A percentile compares a stretch with the other conserved stretches of the same genome.
Evolutionary conservation across 306 rosid genomes (phyloP).

Genomic region (Morella rubra): DNA sequence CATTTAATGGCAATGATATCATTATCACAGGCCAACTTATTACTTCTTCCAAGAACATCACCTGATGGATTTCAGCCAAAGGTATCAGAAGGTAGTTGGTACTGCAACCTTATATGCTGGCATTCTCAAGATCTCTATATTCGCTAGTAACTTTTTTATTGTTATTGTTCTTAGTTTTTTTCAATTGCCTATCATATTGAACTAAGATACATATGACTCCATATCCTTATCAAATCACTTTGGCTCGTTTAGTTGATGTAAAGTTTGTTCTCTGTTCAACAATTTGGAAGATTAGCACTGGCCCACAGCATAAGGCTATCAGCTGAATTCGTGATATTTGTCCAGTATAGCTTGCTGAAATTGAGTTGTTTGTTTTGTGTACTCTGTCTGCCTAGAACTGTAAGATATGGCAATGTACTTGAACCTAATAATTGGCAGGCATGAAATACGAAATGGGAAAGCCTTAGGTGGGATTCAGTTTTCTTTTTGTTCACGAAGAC

Average conservation of each 20-base stretch:
- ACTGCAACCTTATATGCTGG: conserved; percentile 19
- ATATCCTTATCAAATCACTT: conserved; percentile 5
- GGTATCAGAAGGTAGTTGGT: conserved; percentile 76
- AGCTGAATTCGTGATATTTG: conserved; percentile 3
- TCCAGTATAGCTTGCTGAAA: background rate
- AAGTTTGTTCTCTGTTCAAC: background rate
- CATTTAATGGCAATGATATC: conserved; percentile 90
- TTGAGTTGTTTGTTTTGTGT: background rate
- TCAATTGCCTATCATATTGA: conserved; percentile 16
- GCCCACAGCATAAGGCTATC: background rate
- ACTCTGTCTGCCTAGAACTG: background rate
- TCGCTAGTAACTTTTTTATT: background rate
- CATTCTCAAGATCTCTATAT: background rate
- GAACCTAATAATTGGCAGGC: background rate
- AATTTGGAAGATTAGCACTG: conserved; percentile 3
- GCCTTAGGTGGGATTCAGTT: background rate
- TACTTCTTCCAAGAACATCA: conserved; percentile 95
- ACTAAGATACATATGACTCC: background rate
- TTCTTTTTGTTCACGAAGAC: background rate
- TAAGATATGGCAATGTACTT: background rate
- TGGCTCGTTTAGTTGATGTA: background rate
- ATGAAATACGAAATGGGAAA: background rate
- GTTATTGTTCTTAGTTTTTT: background rate
- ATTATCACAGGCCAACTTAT: conserved; percentile 80
- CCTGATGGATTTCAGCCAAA: conserved; percentile 79